phyloP scores from a whole-genome alignment of 164 flowering plant species.

The Houttuynia cordata region DNA sequence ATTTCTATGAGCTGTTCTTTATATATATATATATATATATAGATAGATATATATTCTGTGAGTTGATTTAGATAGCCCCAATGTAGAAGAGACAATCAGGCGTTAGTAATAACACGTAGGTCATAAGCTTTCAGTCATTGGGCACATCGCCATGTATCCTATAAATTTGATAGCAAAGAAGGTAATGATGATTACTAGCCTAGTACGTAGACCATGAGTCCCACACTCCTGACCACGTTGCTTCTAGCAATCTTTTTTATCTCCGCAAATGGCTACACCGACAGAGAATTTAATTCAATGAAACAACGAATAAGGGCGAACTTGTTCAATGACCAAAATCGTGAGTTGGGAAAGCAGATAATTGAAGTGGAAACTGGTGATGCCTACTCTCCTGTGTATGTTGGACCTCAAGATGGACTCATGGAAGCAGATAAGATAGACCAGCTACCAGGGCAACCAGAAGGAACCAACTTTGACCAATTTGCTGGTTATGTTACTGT shows the following conservation, averaged over 20 bases:
- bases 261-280: too few relatives aligned
- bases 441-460: conserved; percentile 44
- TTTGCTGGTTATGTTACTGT: conserved; percentile 43
- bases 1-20: too few relatives aligned
- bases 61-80: too few relatives aligned
- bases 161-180: not conserved
- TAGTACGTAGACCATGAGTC: not conserved
- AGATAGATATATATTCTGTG: too few relatives aligned
- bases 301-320: not conserved
- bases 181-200: not conserved
- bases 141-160: not conserved
- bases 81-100: too few relatives aligned
- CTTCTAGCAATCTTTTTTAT: not conserved
- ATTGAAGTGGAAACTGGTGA: not conserved
- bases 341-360: not conserved
- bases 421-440: conserved; percentile 30
- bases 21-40: too few relatives aligned
- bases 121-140: too few relatives aligned
- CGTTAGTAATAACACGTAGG: too few relatives aligned
- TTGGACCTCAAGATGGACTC: conserved; percentile 21
- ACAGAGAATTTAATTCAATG: not conserved
- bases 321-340: not conserved
- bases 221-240: not conserved
- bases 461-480: conserved; percentile 34
- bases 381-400: not conserved